Conservation (phyloP, 2,329 filamentous ascomycete species). For the Fusarium mundagurra region DNA sequence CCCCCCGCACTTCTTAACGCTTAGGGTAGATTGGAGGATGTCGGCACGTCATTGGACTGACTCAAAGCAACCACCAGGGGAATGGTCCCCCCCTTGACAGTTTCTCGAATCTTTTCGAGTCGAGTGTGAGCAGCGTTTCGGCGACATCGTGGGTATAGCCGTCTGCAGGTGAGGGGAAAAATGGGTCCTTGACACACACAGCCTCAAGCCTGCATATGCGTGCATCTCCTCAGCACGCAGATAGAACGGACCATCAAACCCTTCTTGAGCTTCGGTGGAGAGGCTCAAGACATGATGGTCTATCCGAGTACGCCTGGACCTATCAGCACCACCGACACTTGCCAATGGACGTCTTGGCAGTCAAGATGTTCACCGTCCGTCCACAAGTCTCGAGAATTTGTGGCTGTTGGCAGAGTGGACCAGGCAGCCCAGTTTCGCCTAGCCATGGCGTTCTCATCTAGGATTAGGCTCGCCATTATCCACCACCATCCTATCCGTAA, state of each 20-base stretch:
- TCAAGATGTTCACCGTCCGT: conserved; percentile 34
- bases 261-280: conserved; percentile 35
- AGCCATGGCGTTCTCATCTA: conserved; percentile 32
- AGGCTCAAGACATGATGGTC: conserved; percentile 7
- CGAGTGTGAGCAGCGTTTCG: conserved; percentile 11
- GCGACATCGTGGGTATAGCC: conserved; percentile 31
- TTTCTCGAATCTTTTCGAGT: conserved; percentile 30
- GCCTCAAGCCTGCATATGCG: conserved; percentile 30
- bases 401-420: conserved; percentile 40
- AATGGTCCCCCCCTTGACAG: conserved; percentile 7
- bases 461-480: conserved; percentile 35
- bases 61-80: not conserved
- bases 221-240: conserved; percentile 19
- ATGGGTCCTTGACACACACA: conserved; percentile 30
- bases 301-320: conserved; percentile 29
- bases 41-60: conserved; percentile 30
- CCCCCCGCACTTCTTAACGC: conserved; percentile 36
- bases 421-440: conserved; percentile 32
- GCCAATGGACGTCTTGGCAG: conserved; percentile 33
- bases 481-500: conserved; percentile 14
- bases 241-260: conserved; percentile 16
- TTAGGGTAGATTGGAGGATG: conserved; percentile 27
- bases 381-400: conserved; percentile 24
- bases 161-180: conserved; percentile 25
- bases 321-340: conserved; percentile 31